Conservation (phyloP, 768 basidiomycete species). For the Pleurotus sapidus region DNA sequence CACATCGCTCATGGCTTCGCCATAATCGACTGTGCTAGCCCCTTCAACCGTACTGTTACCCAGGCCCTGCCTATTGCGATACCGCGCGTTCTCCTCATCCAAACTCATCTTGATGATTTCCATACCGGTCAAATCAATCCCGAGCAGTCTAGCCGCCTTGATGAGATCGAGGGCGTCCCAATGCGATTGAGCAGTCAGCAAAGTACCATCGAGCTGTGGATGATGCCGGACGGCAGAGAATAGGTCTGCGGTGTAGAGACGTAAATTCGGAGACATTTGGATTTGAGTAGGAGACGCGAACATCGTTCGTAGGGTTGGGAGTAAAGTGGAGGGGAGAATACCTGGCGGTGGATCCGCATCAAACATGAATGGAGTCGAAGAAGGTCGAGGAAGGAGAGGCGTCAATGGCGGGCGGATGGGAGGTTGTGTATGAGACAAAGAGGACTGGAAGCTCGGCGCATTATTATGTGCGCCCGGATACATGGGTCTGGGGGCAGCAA, state of each 20-base stretch:
- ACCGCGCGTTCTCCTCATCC: constrained; percentile 8
- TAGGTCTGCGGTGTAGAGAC: constrained; percentile 68
- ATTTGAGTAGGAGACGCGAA: constrained; percentile 31
- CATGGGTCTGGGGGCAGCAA: constrained; percentile 20
- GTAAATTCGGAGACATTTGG: constrained; percentile 47
- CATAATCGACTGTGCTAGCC: constrained; percentile 1
- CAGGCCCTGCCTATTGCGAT: neutral
- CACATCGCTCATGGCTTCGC: constrained; percentile 3
- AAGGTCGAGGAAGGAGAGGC: constrained; percentile 22
- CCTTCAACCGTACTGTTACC: neutral
- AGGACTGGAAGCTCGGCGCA: constrained; percentile 13
- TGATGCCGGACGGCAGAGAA: constrained; percentile 75
- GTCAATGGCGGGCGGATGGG: constrained; percentile 16
- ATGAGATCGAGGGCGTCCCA: constrained; percentile 66
- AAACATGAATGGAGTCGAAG: constrained; percentile 15
- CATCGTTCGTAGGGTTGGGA: constrained; percentile 26
- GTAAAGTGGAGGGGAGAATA: constrained; percentile 23
- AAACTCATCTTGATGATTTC: constrained; percentile 40
- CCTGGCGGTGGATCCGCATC: constrained; percentile 6
- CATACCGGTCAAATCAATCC: constrained; percentile 57
- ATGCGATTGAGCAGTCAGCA: constrained; percentile 59
- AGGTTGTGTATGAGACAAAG: constrained; percentile 13
- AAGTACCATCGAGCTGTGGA: constrained; percentile 62
- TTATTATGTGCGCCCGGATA: constrained; percentile 17
- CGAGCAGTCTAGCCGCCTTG: constrained; percentile 65